A percentile compares a stretch with the other conserved stretches of the same genome.
Conservation (phyloP, 73 alveolate species). For the Effrenium voratum region DNA sequence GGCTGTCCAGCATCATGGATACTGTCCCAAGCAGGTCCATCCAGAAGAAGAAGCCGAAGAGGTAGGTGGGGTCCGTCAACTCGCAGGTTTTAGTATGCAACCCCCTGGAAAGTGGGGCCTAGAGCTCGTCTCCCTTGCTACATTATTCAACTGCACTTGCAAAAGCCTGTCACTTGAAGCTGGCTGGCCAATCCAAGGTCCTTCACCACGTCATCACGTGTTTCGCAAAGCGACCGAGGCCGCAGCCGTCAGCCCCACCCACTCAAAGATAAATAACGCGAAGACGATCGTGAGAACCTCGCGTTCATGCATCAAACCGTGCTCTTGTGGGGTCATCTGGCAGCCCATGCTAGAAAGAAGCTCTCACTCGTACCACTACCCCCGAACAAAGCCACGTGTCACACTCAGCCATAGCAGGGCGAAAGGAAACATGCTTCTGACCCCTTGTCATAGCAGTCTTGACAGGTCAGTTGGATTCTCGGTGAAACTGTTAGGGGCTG, state of each 20-base stretch:
- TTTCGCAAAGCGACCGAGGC: background rate
- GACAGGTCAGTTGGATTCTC: no score
- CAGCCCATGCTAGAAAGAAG: no score
- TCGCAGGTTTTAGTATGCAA: background rate
- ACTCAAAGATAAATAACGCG: slow-evolving; percentile 60
- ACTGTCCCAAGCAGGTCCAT: slow-evolving; percentile 83
- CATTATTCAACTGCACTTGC: background rate
- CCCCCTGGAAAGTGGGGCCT: background rate
- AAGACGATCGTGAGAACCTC: slow-evolving; percentile 70
- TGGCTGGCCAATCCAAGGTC: background rate
- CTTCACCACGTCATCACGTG: background rate
- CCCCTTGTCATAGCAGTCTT: no score
- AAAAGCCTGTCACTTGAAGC: background rate
- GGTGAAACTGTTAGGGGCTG: no score
- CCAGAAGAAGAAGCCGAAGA: slow-evolving; percentile 69
- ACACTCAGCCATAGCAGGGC: no score
- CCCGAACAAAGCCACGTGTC: no score
- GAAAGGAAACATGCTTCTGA: no score
- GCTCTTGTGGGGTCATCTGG: background rate
- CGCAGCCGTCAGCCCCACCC: slow-evolving; percentile 59
- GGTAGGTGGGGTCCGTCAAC: slow-evolving; percentile 76
- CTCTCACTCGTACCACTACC: no score
- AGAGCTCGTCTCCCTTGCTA: background rate
- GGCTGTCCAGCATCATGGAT: slow-evolving; percentile 83
- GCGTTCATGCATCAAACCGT: background rate